These are phyloP conservation scores for Breynia disticha DNA, from an alignment of 441 rosid species.

Conservation along the genomic window DNA sequence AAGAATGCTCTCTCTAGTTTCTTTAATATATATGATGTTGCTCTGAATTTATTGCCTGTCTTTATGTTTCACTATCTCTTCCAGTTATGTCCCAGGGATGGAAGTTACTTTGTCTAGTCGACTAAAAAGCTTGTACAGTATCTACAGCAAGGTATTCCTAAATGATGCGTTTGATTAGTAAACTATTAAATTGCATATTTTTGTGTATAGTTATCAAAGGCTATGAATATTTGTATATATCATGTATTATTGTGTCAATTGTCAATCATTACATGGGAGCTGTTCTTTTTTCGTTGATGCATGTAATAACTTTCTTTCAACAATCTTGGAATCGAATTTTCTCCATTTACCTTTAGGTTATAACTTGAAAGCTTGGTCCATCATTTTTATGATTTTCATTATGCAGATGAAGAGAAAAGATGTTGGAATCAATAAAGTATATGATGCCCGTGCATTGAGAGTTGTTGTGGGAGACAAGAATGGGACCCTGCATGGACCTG, in stretches of 20 bases:
- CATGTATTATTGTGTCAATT: neutral
- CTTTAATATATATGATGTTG: neutral
- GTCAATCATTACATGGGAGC: neutral
- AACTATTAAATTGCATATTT: neutral
- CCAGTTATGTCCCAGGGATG: constrained; percentile 78
- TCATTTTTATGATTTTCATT: neutral
- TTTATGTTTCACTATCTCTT: constrained; percentile 11
- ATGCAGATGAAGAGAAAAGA: constrained; percentile 70
- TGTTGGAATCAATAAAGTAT: constrained; percentile 46
- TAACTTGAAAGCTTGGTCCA: constrained; percentile 2
- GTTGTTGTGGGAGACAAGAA: constrained; percentile 70
- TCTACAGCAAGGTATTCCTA: constrained; percentile 55
- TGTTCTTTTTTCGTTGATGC: neutral
- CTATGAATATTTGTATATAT: too few species aligned
- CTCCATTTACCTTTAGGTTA: neutral
- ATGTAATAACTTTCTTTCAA: neutral
- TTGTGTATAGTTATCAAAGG: too few species aligned
- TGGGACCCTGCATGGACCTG: constrained; percentile 65
- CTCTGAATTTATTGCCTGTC: too few species aligned
- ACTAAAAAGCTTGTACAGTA: constrained; percentile 56
- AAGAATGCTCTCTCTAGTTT: constrained; percentile 9
- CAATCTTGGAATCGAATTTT: neutral
- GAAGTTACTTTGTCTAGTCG: constrained; percentile 68
- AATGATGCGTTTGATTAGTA: constrained; percentile 6
- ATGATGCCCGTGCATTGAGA: constrained; percentile 71